Percentiles rank a stretch among this genome's conserved stretches.
These are phyloP conservation scores for Hericium erinaceus DNA, from an alignment of 768 basidiomycete genomes.

Conservation along the genomic window DNA sequence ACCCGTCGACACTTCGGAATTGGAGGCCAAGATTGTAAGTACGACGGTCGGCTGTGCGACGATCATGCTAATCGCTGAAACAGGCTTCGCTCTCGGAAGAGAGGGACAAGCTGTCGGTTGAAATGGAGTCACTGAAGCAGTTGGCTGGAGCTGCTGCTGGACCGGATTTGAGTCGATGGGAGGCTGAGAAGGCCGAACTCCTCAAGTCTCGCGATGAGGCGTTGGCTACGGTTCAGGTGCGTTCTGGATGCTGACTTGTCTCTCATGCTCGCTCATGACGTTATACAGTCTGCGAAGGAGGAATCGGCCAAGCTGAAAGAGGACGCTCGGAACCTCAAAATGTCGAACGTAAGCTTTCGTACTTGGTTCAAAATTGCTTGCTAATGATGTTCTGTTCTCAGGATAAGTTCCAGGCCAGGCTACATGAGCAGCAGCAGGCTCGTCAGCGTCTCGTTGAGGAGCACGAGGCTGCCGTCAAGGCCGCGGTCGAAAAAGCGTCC, in stretches of 20 bases:
- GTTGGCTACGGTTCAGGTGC: conserved; percentile 47
- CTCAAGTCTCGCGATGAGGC: conserved; percentile 53
- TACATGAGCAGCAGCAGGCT: conserved; percentile 44
- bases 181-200: conserved; percentile 52
- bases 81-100: conserved; percentile 49
- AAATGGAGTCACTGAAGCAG: conserved; percentile 40
- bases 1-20: conserved; percentile 11
- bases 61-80: background rate
- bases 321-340: conserved; percentile 15
- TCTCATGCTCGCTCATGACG: background rate
- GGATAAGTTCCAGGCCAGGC: conserved; percentile 37
- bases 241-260: background rate
- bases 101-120: conserved; percentile 50
- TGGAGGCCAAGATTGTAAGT: conserved; percentile 26
- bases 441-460: conserved; percentile 41
- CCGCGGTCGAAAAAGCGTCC: conserved; percentile 49
- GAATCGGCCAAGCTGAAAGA: conserved; percentile 18
- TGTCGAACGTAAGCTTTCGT: conserved; percentile 15
- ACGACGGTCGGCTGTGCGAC: no score
- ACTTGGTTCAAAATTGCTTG: background rate
- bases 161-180: conserved; percentile 31
- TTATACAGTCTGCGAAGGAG: conserved; percentile 13
- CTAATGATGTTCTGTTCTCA: conserved; percentile 17
- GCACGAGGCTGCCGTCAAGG: conserved; percentile 42
- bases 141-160: conserved; percentile 14